Conservation (phyloP, 352 stramenopile genomes). For the Phytophthora fragariae region DNA sequence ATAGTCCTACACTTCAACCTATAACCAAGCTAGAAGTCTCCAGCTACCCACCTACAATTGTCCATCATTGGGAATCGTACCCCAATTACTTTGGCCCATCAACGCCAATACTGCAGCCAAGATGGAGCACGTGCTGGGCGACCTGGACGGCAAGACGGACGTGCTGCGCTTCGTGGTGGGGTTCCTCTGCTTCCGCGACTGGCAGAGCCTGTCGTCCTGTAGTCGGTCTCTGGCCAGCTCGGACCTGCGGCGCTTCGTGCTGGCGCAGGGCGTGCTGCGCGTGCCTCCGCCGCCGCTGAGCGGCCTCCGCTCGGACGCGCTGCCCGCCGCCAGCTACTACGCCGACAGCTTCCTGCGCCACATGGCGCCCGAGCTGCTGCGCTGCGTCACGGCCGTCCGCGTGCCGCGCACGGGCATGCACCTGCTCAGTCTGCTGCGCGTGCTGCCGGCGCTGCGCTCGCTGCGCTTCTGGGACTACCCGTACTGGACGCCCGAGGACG, state of each 20-base stretch:
- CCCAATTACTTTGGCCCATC: not conserved
- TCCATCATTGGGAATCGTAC: no score
- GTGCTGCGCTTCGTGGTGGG: slow-evolving; percentile 50
- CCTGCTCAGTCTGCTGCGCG: slow-evolving; percentile 48
- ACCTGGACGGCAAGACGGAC: slow-evolving; percentile 54
- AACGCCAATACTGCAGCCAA: no score
- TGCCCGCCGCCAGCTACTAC: slow-evolving; percentile 44
- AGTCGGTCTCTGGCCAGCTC: slow-evolving; percentile 39
- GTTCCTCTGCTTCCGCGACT: slow-evolving; percentile 51
- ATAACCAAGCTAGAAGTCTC: no score
- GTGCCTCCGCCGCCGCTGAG: slow-evolving; percentile 41
- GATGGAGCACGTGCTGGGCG: slow-evolving; percentile 44
- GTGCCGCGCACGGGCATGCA: slow-evolving; percentile 53
- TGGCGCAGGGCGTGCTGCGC: slow-evolving; percentile 48
- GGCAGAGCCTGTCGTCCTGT: slow-evolving; percentile 46
- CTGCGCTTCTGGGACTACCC: slow-evolving; percentile 57
- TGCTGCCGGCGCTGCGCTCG: slow-evolving; percentile 36
- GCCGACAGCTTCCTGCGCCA: slow-evolving; percentile 41
- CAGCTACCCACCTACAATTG: no score
- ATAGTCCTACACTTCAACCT: no score
- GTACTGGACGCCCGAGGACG: slow-evolving; percentile 39
- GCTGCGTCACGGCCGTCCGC: slow-evolving; percentile 39
- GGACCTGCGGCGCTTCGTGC: slow-evolving; percentile 53
- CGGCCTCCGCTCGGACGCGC: slow-evolving; percentile 12
- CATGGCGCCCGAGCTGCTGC: slow-evolving; percentile 40